Conservation (phyloP, 2,329 filamentous ascomycete species). For the Domatiomyces globalis region DNA sequence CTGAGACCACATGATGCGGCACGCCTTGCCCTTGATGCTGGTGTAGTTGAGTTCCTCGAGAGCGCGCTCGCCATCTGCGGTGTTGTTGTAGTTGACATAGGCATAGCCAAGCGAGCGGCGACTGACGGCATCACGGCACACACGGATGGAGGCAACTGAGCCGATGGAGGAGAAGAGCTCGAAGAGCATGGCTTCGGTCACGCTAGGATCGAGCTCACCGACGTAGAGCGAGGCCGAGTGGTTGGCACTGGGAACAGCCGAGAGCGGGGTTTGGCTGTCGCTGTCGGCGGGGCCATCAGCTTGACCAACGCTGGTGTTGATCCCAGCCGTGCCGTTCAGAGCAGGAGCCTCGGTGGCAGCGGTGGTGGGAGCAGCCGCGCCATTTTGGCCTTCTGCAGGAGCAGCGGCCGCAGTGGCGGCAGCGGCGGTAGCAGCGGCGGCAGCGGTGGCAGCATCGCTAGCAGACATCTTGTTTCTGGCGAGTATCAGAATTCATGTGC, state of each 20-base stretch:
- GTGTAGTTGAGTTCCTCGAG: conserved; percentile 99
- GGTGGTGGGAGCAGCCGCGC: conserved; percentile 54
- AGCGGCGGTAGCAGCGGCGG: conserved; percentile 63
- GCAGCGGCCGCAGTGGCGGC: conserved; percentile 54
- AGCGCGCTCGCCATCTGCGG: conserved; percentile 88
- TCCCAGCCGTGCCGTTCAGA: conserved; percentile 35
- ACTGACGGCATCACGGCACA: conserved; percentile 97
- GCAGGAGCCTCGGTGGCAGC: conserved; percentile 38
- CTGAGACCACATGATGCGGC: conserved; percentile 99
- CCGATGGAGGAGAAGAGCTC: conserved; percentile 99
- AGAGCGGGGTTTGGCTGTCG: conserved; percentile 43
- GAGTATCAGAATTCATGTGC: conserved; percentile 40
- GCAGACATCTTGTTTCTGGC: conserved; percentile 57
- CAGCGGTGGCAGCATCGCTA: conserved; percentile 55
- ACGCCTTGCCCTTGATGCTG: conserved; percentile 93
- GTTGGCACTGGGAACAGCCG: conserved; percentile 61
- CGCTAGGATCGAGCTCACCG: conserved; percentile 90
- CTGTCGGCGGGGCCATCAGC: conserved; percentile 30
- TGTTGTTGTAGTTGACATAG: conserved; percentile 99
- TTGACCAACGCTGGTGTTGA: conserved; percentile 58
- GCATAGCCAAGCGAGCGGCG: conserved; percentile 97
- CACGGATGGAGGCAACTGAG: conserved; percentile 96
- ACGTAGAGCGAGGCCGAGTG: conserved; percentile 98
- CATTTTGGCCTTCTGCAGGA: conserved; percentile 36
- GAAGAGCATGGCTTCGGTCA: conserved; percentile 99